Evolutionary conservation across 164 flowering plant species (phyloP).

Genomic region (Nymphaea thermarum): DNA sequence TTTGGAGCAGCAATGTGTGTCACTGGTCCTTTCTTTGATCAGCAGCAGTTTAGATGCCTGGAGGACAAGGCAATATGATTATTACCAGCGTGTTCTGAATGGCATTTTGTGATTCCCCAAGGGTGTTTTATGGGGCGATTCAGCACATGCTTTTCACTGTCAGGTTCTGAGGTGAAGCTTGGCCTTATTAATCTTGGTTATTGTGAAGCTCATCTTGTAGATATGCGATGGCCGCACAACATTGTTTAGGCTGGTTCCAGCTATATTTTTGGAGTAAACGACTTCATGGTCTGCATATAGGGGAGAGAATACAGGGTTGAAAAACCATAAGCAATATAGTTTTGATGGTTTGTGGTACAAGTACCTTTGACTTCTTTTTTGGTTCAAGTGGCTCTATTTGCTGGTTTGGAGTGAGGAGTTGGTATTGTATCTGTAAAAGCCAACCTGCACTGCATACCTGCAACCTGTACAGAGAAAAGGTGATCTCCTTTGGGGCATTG

Average conservation of each 20-base stretch:
- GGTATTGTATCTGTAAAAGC: not conserved
- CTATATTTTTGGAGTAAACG: not conserved
- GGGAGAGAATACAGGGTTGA: not conserved
- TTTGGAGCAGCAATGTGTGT: slow-evolving; percentile 88
- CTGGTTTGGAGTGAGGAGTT: not conserved
- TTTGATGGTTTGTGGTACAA: not conserved
- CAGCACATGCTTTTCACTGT: not conserved
- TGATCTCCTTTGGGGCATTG: too few species aligned
- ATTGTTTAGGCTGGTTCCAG: not conserved
- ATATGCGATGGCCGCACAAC: not conserved
- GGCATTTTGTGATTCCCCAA: slow-evolving; percentile 66
- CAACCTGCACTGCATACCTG: not conserved
- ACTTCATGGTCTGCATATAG: not conserved
- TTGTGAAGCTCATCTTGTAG: too few species aligned
- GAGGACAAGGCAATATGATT: slow-evolving; percentile 98
- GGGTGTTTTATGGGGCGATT: not conserved
- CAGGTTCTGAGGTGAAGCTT: not conserved
- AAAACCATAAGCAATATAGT: not conserved
- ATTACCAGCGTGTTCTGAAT: slow-evolving; percentile 93
- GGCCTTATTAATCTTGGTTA: not conserved
- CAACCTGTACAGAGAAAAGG: not conserved
- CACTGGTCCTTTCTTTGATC: slow-evolving; percentile 92
- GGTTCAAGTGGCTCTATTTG: not conserved
- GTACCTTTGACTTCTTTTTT: not conserved
- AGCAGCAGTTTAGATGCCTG: slow-evolving; percentile 99